These are phyloP conservation scores for Gastrodia elata DNA, from an alignment of 106 monocot species.

Conservation along the genomic window DNA sequence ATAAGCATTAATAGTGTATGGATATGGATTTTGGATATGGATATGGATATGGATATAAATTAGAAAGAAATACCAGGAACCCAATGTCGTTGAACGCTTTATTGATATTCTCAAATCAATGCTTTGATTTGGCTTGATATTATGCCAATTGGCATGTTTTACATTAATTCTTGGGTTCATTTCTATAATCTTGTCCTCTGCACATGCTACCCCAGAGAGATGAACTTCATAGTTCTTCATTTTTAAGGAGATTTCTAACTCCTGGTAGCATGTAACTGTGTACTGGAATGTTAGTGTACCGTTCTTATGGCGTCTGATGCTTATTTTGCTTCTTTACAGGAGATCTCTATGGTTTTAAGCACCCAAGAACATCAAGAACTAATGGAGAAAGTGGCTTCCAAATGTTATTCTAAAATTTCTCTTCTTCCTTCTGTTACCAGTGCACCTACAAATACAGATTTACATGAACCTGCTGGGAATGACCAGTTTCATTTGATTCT, in stretches of 20 bases:
- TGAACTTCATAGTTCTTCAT: background rate
- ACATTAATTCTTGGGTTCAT: background rate
- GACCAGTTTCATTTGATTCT: constrained; percentile 12
- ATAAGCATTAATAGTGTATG: background rate
- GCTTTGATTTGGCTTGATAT: background rate
- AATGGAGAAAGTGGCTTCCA: constrained; percentile 67
- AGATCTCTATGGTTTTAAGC: constrained; percentile 81
- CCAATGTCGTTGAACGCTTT: background rate
- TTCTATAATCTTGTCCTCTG: background rate
- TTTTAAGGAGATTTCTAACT: background rate
- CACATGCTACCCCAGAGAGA: too few relatives aligned
- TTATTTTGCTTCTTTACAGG: constrained; percentile 35
- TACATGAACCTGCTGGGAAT: constrained; percentile 16
- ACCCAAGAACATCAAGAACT: constrained; percentile 79
- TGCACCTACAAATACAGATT: constrained; percentile 9
- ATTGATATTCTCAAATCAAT: background rate
- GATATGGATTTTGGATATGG: background rate
- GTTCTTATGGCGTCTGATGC: background rate
- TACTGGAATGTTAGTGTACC: background rate
- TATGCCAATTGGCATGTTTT: background rate
- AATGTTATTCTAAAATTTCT: constrained; percentile 62
- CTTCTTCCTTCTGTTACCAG: constrained; percentile 50
- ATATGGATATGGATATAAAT: background rate
- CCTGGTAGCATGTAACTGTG: background rate
- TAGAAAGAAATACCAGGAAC: background rate